phyloP scores from a whole-genome alignment of 192 early-diverging fungal genomes.

The Linnemannia schmuckeri region DNA sequence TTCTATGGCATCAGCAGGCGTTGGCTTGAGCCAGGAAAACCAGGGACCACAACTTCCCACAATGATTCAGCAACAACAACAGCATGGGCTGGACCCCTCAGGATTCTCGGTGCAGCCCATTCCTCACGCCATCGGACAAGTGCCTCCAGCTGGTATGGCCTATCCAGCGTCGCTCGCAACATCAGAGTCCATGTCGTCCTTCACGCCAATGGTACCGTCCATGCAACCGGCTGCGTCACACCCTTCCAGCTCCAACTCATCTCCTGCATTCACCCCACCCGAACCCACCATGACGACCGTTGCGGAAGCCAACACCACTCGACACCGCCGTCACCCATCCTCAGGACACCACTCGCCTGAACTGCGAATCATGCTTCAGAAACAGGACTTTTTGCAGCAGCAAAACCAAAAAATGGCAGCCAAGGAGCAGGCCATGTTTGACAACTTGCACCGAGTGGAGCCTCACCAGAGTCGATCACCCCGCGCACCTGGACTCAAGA shows the following conservation, averaged over 20 bases:
- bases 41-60: conserved; percentile 20
- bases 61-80: conserved; percentile 3
- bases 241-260: conserved; percentile 25
- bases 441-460: conserved; percentile 20
- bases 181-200: conserved; percentile 37
- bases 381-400: conserved; percentile 41
- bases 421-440: conserved; percentile 28
- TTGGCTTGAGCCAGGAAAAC: conserved; percentile 20
- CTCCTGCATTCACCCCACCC: conserved; percentile 27
- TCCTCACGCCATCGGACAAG: conserved; percentile 7
- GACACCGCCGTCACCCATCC: conserved; percentile 52
- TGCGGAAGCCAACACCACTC: conserved; percentile 12
- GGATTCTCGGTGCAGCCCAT: conserved; percentile 4
- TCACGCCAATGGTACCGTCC: conserved; percentile 45
- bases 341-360: conserved; percentile 54
- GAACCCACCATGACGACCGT: not conserved
- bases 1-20: conserved; percentile 9
- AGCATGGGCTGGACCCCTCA: conserved; percentile 16
- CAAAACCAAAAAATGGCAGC: conserved; percentile 47
- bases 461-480: conserved; percentile 50
- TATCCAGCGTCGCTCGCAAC: conserved; percentile 36
- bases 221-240: conserved; percentile 42
- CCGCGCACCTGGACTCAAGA: conserved; percentile 29
- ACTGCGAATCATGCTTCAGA: conserved; percentile 43
- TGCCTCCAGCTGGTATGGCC: conserved; percentile 5